Base-by-base conservation (phyloP, 371 early-diverging fungal species). In the Actinomucor elegans region DNA sequence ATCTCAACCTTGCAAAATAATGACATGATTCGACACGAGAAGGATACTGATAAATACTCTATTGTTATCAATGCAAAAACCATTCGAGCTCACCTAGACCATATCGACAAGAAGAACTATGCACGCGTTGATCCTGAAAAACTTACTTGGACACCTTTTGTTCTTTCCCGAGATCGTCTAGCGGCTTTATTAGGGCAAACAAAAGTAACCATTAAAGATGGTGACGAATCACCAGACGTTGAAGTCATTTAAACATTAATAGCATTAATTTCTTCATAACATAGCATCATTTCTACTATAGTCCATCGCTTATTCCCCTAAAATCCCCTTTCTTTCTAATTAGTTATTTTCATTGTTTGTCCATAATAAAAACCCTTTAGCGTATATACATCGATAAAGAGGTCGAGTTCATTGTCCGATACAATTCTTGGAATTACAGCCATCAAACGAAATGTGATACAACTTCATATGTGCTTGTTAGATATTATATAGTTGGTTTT, bases 1-100 rank as follows among this genome's bases (percentile, higher is more conserved):
- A 77, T 90, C 9, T 80, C 87, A 5, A 87, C 90, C 0, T 61
- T 92, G 11, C 76, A 87, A 55, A 73, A 72, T 5, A 83, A 78
- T 40, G 55, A 66, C 32, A 80, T 85, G 79, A 55, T 85, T 20
- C 40, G 29, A n/a, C 41, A 48, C 27, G 48, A 58, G 32, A 33
- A 46, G 27, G 20, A 17, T 5, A 55, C 55, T 7, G 37, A 57
- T 10, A 21, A 37, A 8, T 73, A 73, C 41, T 46, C 53, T 8
- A 23, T 77, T 7, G 36, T 49, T 31, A 45, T 83, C 14, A 59
- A 81, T 31, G 49, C 64, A 35, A 47, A 61, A 0, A 51, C 56
- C 20, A 67, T 87, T 26, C 57, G 75, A 38, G 52, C 50, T 1
- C 75, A 81, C 48, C 50, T 78, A 4, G 46, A 55, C 8, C 71